Base-by-base conservation (phyloP, 148 eudicot species). In the Selenicereus undatus region DNA sequence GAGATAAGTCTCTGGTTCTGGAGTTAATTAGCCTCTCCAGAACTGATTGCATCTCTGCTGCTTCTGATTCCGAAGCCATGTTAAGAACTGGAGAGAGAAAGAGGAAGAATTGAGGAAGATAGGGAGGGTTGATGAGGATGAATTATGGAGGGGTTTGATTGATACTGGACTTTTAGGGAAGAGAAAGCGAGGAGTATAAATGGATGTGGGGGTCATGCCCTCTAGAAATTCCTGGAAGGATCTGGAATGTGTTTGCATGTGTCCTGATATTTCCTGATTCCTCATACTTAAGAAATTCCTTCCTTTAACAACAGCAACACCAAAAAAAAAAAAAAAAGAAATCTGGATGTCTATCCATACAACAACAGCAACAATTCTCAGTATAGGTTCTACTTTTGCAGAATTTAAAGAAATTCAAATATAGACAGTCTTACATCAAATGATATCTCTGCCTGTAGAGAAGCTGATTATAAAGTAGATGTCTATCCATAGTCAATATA, bases 1-100 rank as follows among this genome's bases (percentile, higher is more conserved):
- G 29, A 36, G 91, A 84, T 3, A 87, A 69, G 69, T 88, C 87
- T 80, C 92, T 87, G 92, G 87, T 87, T 80, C 91, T 87, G 43
- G 92, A 82, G 73, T n/a, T 79, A 12, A 66, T 27, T 12, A 66
- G 71, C 16, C 35, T 26, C 35, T 66, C 30, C 21, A 91, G 73
- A 50, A 89, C 14, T 0, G 91, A 86, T 30, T 84, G 82, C 5
- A 69, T 74, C 43, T 89, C 87, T 75, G 10, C 11, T 62, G 71
- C 21, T 36, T 81, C 76, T 73, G 87, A 26, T 80, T 89, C 89
- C 24, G 92, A 89, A 2, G 89, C 83, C 94, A 91, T 66, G 6
- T 62, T n/a, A 1, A 39, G 43, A 7, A 60, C 17, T 60, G n/a
- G 65, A 64, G 71, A 66, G 71, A 66, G 35, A 27, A 14, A 66